Base-by-base conservation (phyloP, 805 yeast species). In the Saccharomycopsis guyanensis region DNA sequence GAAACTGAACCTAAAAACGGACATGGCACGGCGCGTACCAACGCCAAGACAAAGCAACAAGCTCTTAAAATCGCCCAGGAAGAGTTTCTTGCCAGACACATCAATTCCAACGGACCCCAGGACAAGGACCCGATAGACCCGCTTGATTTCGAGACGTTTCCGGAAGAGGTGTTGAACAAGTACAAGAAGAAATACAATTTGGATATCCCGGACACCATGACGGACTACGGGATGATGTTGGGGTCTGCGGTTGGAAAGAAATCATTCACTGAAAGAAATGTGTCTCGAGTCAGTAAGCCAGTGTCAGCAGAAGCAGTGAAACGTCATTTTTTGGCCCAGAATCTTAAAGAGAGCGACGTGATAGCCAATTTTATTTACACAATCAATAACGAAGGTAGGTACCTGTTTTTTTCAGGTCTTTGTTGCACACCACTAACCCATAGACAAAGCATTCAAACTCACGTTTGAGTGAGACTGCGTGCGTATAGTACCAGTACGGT, bases 341-440 rank as follows among this genome's bases (percentile, higher is more conserved):
- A 75, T 10, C 78, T 79, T 3, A 79, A 85, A 55, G 98, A 91
- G 58, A 78, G 82, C 48, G 97, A 91, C 56, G 78, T 84, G 27
- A 79, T 91, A 34, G 86, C 96, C 32, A 88, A 85, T 57, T 93
- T 91, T 60, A 70, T 93, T 46, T 93, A 91, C 66, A 81, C 85
- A 56, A 88, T 86, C 44, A 79, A 78, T 57, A 82, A 86, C 58
- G 86, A 85, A 56, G 72, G 70, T 50, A 66, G 64, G 58, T 31
- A 41, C n/a, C n/a, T n/a, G n/a, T n/a, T n/a, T n/a, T n/a, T n/a
- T n/a, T n/a, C n/a, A n/a, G n/a, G n/a, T n/a, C n/a, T n/a, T n/a
- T n/a, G n/a, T n/a, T n/a, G n/a, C n/a, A n/a, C n/a, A n/a, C 15
- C 16, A n/a, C 22, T n/a, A 12, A 40, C 16, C 22, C 15, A 38